phyloP scores from a whole-genome alignment of 1,284 basidiomycete genomes.

The Naganishia sp. region DNA sequence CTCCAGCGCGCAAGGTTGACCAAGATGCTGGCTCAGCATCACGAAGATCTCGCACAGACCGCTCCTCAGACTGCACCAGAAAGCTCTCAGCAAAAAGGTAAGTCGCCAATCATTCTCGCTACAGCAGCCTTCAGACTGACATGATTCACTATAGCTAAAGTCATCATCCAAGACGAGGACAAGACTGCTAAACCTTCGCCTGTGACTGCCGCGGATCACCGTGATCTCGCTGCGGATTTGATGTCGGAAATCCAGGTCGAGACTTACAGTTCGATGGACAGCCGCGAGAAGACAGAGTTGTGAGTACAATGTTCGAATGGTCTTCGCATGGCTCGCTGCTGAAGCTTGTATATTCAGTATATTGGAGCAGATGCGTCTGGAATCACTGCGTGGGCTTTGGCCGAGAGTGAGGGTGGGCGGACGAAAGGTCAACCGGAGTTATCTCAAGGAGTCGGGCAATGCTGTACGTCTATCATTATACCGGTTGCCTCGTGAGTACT shows the following conservation, averaged over 20 bases:
- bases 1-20: slow-evolving; percentile 94
- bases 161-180: slow-evolving; percentile 45
- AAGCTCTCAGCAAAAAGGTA: slow-evolving; percentile 34
- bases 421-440: slow-evolving; percentile 91
- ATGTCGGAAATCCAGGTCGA: slow-evolving; percentile 96
- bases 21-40: slow-evolving; percentile 74
- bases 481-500: not conserved
- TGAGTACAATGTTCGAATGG: slow-evolving; percentile 35
- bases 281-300: slow-evolving; percentile 97
- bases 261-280: slow-evolving; percentile 98
- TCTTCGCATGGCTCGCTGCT: not conserved
- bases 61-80: slow-evolving; percentile 45
- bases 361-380: slow-evolving; percentile 96
- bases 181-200: slow-evolving; percentile 50
- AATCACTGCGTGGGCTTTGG: slow-evolving; percentile 74
- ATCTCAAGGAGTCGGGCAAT: slow-evolving; percentile 83
- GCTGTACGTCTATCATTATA: slow-evolving; percentile 62
- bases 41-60: slow-evolving; percentile 65
- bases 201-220: slow-evolving; percentile 58
- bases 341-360: slow-evolving; percentile 57
- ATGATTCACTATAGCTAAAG: slow-evolving; percentile 28
- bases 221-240: slow-evolving; percentile 81
- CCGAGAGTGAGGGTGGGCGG: slow-evolving; percentile 86
- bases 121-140: too few relatives aligned
- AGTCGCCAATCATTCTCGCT: not conserved